These are phyloP conservation scores for Colletotrichum sojae DNA, from an alignment of 2,329 filamentous ascomycete species.

Conservation along the genomic window DNA sequence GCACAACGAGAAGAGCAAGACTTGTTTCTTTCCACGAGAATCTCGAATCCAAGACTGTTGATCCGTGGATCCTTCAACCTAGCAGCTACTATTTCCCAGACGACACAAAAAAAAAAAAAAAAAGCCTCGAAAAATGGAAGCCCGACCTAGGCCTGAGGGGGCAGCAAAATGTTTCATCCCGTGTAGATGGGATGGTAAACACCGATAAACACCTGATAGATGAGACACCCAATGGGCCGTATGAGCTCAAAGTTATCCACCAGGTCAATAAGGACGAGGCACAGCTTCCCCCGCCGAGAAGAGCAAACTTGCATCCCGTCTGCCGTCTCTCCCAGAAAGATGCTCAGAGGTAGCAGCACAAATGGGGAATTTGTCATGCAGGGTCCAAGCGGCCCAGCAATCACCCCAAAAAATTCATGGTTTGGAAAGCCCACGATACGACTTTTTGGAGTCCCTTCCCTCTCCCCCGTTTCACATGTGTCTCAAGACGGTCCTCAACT, in stretches of 20 bases:
- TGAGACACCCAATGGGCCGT: slow-evolving; percentile 25
- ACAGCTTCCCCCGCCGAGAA: neutral
- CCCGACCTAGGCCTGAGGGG: slow-evolving; percentile 2
- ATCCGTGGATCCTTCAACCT: neutral
- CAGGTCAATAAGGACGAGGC: slow-evolving; percentile 4
- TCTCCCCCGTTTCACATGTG: slow-evolving; percentile 38
- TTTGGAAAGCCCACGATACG: slow-evolving; percentile 6
- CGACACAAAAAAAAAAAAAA: no score
- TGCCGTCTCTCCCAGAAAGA: no score
- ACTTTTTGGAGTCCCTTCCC: neutral
- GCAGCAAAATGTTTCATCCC: slow-evolving; percentile 38
- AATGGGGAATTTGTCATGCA: slow-evolving; percentile 39
- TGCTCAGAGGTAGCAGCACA: slow-evolving; percentile 1
- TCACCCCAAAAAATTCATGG: neutral
- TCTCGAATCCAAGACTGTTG: neutral
- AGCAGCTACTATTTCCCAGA: no score
- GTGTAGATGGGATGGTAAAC: slow-evolving; percentile 36
- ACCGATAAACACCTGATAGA: slow-evolving; percentile 36
- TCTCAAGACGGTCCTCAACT: slow-evolving; percentile 34
- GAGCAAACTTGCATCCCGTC: no score
- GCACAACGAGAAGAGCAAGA: neutral
- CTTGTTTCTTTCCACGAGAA: neutral
- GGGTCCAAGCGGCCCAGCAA: slow-evolving; percentile 25
- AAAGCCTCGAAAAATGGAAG: no score
- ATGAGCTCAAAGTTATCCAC: slow-evolving; percentile 11